Conservation (phyloP, 1,139 yeast species). For the Kodamaea ohmeri region DNA sequence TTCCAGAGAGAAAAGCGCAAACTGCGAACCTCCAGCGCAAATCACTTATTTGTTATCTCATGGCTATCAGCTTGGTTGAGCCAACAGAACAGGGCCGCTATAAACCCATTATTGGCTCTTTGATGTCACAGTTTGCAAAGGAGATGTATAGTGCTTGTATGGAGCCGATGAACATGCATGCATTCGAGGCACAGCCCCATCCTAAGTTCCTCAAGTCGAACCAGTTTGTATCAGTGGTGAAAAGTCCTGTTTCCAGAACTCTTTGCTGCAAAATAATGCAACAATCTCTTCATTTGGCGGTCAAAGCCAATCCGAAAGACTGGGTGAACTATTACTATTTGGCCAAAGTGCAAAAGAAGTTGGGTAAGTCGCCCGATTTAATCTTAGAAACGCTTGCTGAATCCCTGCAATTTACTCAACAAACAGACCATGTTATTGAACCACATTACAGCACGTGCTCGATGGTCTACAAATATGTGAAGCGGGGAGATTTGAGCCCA, state of each 20-base stretch:
- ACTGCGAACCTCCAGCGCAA: conserved; percentile 69
- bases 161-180: conserved; percentile 67
- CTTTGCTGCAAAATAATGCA: conserved; percentile 36
- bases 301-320: conserved; percentile 41
- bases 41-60: conserved; percentile 68
- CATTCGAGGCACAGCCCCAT: conserved; percentile 40
- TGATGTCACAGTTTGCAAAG: conserved; percentile 59
- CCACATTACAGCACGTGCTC: conserved; percentile 71
- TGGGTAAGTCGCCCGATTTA: conserved; percentile 24
- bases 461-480: conserved; percentile 55
- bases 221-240: conserved; percentile 22
- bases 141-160: conserved; percentile 60
- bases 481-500: conserved; percentile 29
- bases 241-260: conserved; percentile 23
- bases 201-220: conserved; percentile 32
- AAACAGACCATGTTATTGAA: conserved; percentile 60
- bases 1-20: conserved; percentile 55
- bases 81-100: conserved; percentile 12
- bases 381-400: conserved; percentile 39
- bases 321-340: conserved; percentile 65
- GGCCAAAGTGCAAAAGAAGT: conserved; percentile 59
- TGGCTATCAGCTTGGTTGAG: conserved; percentile 58
- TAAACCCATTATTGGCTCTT: conserved; percentile 37
- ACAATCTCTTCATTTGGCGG: conserved; percentile 44
- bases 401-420: conserved; percentile 43